Conservation (phyloP, 768 basidiomycete species). For the Pleurotus eryngii region DNA sequence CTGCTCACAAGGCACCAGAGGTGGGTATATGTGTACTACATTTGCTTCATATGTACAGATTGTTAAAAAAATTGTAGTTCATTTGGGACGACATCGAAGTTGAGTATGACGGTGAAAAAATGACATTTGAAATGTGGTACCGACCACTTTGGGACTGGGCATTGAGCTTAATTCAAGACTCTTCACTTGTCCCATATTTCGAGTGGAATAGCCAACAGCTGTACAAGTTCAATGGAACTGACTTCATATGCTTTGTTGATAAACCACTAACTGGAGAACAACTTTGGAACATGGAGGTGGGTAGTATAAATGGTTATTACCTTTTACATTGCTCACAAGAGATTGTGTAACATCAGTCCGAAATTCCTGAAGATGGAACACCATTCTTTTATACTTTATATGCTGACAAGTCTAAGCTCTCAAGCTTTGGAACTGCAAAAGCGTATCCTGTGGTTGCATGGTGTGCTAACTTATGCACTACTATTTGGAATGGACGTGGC, state of each 20-base stretch:
- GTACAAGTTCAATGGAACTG: conserved; percentile 27
- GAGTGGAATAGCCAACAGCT: conserved; percentile 28
- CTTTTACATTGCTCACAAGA: not conserved
- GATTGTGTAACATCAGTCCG: not conserved
- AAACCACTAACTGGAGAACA: conserved; percentile 35
- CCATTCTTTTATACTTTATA: conserved; percentile 32
- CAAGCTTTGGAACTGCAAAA: conserved; percentile 33
- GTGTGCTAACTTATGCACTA: conserved; percentile 26
- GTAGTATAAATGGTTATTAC: not conserved
- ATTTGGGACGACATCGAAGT: conserved; percentile 13
- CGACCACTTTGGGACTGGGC: conserved; percentile 25
- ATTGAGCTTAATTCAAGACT: conserved; percentile 23
- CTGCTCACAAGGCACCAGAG: conserved; percentile 5
- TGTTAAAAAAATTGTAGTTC: conserved; percentile 14
- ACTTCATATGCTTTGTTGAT: conserved; percentile 19
- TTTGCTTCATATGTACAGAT: not conserved
- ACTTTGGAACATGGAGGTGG: conserved; percentile 37
- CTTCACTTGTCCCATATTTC: conserved; percentile 16
- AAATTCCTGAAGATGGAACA: conserved; percentile 20
- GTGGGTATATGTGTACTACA: conserved; percentile 6
- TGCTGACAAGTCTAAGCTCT: conserved; percentile 37
- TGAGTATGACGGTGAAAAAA: conserved; percentile 14
- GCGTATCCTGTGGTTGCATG: conserved; percentile 33
- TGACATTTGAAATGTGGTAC: conserved; percentile 17
- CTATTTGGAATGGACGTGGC: conserved; percentile 29